phyloP scores from a whole-genome alignment of 2,329 filamentous ascomycete genomes.

The Ophioceras dolichostomum region DNA sequence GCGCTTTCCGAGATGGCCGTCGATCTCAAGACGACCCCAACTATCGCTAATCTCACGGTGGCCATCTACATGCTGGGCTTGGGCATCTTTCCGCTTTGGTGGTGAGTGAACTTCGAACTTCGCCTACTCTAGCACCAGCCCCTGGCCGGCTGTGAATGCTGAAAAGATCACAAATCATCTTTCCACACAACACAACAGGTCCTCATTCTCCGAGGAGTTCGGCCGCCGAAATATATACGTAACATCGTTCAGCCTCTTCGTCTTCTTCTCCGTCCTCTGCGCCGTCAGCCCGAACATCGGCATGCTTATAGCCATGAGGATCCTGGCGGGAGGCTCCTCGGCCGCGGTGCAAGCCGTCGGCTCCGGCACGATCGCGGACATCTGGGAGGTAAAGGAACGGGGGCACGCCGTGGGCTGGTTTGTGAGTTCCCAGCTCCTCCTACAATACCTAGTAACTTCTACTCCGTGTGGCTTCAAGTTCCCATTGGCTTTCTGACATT shows the following conservation, averaged over 20 bases:
- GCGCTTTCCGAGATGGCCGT: slow-evolving; percentile 51
- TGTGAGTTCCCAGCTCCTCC: no score
- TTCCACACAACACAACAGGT: slow-evolving; percentile 20
- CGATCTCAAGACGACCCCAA: slow-evolving; percentile 49
- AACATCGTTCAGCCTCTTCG: slow-evolving; percentile 58
- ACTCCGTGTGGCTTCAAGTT: no score
- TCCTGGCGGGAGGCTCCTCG: slow-evolving; percentile 63
- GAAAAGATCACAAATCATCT: not conserved
- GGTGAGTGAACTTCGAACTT: slow-evolving; percentile 24
- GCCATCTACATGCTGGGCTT: slow-evolving; percentile 80
- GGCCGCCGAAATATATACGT: slow-evolving; percentile 73
- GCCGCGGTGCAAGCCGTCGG: slow-evolving; percentile 75
- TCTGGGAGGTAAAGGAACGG: slow-evolving; percentile 63
- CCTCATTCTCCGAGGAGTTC: slow-evolving; percentile 60
- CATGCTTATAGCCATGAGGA: slow-evolving; percentile 68
- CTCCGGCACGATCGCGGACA: slow-evolving; percentile 70
- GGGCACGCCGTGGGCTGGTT: slow-evolving; percentile 74
- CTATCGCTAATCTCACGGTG: slow-evolving; percentile 62
- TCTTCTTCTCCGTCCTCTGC: slow-evolving; percentile 56
- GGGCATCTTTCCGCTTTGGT: slow-evolving; percentile 80
- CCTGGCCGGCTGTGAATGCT: not conserved
- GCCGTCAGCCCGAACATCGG: slow-evolving; percentile 57
- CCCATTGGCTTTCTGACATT: no score
- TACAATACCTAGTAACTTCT: no score
- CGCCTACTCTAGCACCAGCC: not conserved